phyloP scores from a whole-genome alignment of 2,329 filamentous ascomycete genomes.

The Sporothrix dimorphospora region DNA sequence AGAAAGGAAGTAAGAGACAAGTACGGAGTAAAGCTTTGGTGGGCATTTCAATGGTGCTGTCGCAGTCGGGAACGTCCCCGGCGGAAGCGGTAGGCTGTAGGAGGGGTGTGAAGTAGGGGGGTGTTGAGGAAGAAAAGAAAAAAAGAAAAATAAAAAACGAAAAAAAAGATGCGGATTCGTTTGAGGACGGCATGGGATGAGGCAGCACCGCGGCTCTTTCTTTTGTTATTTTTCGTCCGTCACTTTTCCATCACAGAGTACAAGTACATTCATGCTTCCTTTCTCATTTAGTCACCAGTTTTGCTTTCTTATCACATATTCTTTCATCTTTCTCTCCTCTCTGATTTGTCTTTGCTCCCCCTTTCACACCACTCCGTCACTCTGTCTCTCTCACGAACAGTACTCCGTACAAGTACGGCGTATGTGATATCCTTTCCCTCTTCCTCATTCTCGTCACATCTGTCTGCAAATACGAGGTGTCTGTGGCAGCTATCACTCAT shows the following conservation, averaged over 20 bases:
- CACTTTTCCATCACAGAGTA: conserved; percentile 2
- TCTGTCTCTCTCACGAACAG: neutral
- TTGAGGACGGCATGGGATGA: conserved; percentile 11
- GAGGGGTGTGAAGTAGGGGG: neutral
- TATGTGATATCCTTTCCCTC: neutral
- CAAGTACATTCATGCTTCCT: neutral
- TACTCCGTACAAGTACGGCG: no score
- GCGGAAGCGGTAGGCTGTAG: neutral
- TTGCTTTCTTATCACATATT: neutral
- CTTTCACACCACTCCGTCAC: conserved; percentile 4
- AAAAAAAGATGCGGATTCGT: neutral
- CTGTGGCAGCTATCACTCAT: neutral
- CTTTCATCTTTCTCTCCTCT: neutral
- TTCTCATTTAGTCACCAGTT: neutral
- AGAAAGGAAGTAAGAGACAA: neutral
- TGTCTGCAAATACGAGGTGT: neutral
- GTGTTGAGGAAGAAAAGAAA: neutral
- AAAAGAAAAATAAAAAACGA: neutral
- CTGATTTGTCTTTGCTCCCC: neutral
- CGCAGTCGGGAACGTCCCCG: conserved; percentile 26
- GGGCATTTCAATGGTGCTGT: conserved; percentile 3
- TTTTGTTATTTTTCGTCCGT: neutral
- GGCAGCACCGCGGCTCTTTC: neutral
- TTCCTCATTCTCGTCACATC: neutral
- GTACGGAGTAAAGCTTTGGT: neutral